Percentiles rank a stretch among this genome's conserved stretches.
These are phyloP conservation scores for Barbatosphaeria neglecta DNA, from an alignment of 495 filamentous ascomycete species.

Conservation along the genomic window DNA sequence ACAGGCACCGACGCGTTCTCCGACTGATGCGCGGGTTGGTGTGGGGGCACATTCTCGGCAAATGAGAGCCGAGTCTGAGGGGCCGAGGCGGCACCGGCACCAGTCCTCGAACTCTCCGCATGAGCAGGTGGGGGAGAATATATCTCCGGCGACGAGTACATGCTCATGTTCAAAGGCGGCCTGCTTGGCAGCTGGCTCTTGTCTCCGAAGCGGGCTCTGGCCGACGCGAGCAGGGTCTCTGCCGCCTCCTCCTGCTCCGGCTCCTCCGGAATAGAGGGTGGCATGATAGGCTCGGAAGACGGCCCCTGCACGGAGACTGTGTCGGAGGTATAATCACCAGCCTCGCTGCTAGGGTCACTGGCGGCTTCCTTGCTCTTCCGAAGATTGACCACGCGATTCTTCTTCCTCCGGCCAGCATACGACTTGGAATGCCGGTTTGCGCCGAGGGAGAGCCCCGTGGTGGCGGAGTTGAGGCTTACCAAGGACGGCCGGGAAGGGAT, in stretches of 20 bases:
- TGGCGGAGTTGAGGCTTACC: slow-evolving; percentile 34
- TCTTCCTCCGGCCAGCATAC: slow-evolving; percentile 62
- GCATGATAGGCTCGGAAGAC: slow-evolving; percentile 37
- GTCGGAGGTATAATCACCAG: slow-evolving; percentile 26
- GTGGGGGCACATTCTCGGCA: neutral
- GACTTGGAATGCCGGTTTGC: slow-evolving; percentile 52
- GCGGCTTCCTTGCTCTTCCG: slow-evolving; percentile 52
- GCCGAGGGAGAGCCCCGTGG: slow-evolving; percentile 53
- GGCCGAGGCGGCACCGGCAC: neutral
- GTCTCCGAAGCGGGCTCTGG: slow-evolving; percentile 27
- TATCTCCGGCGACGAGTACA: slow-evolving; percentile 8
- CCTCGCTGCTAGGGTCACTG: slow-evolving; percentile 39
- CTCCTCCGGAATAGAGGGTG: slow-evolving; percentile 35
- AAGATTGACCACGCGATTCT: slow-evolving; percentile 88
- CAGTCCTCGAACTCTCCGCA: neutral
- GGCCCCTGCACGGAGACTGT: slow-evolving; percentile 22
- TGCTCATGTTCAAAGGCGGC: slow-evolving; percentile 16
- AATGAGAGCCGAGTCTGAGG: neutral
- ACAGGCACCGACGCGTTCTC: neutral
- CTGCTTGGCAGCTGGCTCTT: slow-evolving; percentile 14
- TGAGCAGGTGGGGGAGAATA: neutral
- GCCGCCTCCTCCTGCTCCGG: slow-evolving; percentile 42
- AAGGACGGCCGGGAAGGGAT: slow-evolving; percentile 35
- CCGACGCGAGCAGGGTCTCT: slow-evolving; percentile 26
- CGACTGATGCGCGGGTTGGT: neutral